Base-by-base conservation (phyloP, 441 rosid species). In the Theobroma grandiflorum region DNA sequence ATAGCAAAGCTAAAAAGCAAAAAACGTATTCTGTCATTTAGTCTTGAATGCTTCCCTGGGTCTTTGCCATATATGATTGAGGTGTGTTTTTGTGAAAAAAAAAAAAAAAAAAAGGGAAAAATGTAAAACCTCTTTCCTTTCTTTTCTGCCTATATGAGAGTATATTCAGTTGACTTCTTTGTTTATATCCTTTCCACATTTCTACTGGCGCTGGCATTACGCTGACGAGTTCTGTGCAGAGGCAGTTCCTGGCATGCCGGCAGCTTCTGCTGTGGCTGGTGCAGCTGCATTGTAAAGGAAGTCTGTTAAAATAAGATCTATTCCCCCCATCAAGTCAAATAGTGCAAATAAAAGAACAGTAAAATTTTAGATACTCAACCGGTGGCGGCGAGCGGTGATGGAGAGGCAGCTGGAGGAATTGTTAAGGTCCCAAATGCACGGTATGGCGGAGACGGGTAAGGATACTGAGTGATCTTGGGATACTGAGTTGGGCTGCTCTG, bases 391-490 rank as follows among this genome's bases (percentile, higher is more conserved):
- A 59, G 26, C 1, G 72, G 42, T 57, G 76, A 52, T 38, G 82
- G 78, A 52, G 84, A 61, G 70, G 78, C 61, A 4, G 79, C 15
- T 20, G 93, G 84, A 50, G 96, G 91, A 69, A 85, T 90, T 16
- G 96, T 84, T 45, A 90, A 83, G 81, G 85, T 82, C 80, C 90
- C 89, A 26, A 91, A 26, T 78, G 94, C 80, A 61, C 81, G 84
- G 82, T 84, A 84, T 20, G 79, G 90, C n/a, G 85, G 64, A 47
- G 96, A 89, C 81, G 83, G 65, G 78, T 82, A 88, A 40, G 98
- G 96, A 72, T 89, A 86, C 43, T 89, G 94, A 49, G 83, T 64
- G 84, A 87, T 70, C 81, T 89, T 92, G 37, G 96, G 90, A 79
- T 92, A 88, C 58, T 87, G 93, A 78, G 77, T 82, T 75, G 86